These are phyloP conservation scores for Colletotrichum tamarilloi DNA, from an alignment of 2,329 filamentous ascomycete species.

Conservation along the genomic window DNA sequence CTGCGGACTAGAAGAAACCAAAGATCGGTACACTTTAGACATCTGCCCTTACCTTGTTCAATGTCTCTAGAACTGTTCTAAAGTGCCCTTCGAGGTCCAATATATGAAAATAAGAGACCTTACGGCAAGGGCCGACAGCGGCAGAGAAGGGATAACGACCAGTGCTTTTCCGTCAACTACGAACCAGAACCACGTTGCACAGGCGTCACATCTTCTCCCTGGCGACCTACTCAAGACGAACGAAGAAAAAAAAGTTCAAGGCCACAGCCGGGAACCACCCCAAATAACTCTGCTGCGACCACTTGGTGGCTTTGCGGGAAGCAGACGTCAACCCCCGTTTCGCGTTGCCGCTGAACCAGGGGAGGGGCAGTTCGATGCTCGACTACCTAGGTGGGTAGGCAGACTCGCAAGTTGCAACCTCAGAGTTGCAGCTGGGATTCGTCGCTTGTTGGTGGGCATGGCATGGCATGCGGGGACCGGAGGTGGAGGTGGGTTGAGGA, in stretches of 20 bases:
- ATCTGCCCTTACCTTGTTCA: not conserved
- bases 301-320: not conserved
- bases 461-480: slow-evolving; percentile 5
- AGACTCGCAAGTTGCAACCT: not conserved
- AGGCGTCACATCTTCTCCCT: not conserved
- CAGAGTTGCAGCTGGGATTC: not conserved
- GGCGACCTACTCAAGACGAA: too few species aligned
- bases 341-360: not conserved
- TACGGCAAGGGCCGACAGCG: not conserved
- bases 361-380: not conserved
- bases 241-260: too few species aligned
- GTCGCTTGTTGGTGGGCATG: not conserved
- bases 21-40: not conserved
- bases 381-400: not conserved
- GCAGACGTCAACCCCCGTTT: not conserved
- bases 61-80: not conserved
- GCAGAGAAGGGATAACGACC: not conserved
- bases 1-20: not conserved
- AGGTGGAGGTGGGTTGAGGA: not conserved
- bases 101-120: not conserved
- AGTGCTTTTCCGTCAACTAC: not conserved
- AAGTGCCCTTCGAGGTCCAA: not conserved
- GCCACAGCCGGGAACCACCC: not conserved
- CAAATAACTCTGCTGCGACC: not conserved
- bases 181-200: not conserved